Evolutionary conservation across 2,329 filamentous ascomycete genomes (phyloP).

Genomic region (Lachnellula arida): DNA sequence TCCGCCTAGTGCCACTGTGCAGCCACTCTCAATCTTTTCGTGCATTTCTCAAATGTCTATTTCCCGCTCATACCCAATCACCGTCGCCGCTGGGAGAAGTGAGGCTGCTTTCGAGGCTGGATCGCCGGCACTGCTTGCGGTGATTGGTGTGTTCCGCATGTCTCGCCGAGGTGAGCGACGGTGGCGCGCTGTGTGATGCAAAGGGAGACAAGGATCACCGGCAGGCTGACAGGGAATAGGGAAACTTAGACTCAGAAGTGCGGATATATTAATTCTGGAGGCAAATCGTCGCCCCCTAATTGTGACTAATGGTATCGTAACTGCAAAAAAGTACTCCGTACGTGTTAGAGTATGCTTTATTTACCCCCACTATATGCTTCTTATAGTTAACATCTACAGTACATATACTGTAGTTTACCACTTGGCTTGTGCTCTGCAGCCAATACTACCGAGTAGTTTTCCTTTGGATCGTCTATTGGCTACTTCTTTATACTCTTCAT

Average conservation of each 20-base stretch:
- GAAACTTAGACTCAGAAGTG: no score
- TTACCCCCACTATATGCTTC: background rate
- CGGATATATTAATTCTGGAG: background rate
- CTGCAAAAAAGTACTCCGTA: no score
- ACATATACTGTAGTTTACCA: background rate
- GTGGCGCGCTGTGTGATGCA: constrained; percentile 19
- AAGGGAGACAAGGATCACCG: constrained; percentile 6
- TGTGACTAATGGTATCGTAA: no score
- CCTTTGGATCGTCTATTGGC: background rate
- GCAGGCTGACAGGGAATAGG: background rate
- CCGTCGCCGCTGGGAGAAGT: constrained; percentile 5
- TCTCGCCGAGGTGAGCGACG: constrained; percentile 6
- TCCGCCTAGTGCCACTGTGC: background rate
- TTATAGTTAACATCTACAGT: background rate
- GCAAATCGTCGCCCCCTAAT: background rate
- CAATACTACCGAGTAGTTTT: no score
- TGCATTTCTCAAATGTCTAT: constrained; percentile 22
- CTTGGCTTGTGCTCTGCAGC: background rate
- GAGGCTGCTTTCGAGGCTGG: constrained; percentile 20
- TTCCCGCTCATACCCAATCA: constrained; percentile 16
- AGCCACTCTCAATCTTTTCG: constrained; percentile 7
- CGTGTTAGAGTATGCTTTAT: no score
- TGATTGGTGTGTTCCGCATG: background rate
- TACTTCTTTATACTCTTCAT: background rate
- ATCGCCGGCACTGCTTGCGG: constrained; percentile 10